These are phyloP conservation scores for Ascochyta pisi DNA, from an alignment of 2,329 filamentous ascomycete genomes.

Conservation along the genomic window DNA sequence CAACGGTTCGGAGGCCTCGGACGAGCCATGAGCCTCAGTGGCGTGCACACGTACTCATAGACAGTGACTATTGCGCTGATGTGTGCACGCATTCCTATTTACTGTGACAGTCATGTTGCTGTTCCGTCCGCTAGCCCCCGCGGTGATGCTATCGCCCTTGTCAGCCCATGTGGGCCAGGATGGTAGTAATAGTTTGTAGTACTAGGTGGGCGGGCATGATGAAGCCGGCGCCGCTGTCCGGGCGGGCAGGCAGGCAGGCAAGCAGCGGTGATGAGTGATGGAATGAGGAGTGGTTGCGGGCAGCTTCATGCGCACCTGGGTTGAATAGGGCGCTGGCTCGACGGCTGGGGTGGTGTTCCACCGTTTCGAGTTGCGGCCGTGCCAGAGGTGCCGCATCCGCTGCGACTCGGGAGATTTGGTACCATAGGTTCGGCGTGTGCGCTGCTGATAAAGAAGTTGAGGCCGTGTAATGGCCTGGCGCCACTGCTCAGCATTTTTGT, in stretches of 20 bases:
- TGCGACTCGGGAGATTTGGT: conserved; percentile 26
- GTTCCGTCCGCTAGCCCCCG: no score
- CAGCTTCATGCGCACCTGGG: conserved; percentile 4
- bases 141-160: no score
- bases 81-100: no score
- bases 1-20: background rate
- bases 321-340: no score
- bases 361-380: conserved; percentile 38
- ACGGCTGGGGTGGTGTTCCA: conserved; percentile 22
- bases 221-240: conserved; percentile 15
- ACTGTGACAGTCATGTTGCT: no score
- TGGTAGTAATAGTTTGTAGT: no score
- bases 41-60: background rate
- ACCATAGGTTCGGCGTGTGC: conserved; percentile 10
- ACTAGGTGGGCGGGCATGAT: conserved; percentile 6
- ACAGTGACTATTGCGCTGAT: background rate
- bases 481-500: conserved; percentile 9
- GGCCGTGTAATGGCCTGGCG: conserved; percentile 15
- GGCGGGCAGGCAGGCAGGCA: conserved; percentile 2
- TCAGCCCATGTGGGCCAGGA: background rate
- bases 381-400: conserved; percentile 29
- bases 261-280: conserved; percentile 12
- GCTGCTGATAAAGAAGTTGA: conserved; percentile 28
- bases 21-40: conserved; percentile 10
- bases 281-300: conserved; percentile 17